Base-by-base conservation (phyloP, 2,329 filamentous ascomycete genomes). In the Botrytis deweyae region DNA sequence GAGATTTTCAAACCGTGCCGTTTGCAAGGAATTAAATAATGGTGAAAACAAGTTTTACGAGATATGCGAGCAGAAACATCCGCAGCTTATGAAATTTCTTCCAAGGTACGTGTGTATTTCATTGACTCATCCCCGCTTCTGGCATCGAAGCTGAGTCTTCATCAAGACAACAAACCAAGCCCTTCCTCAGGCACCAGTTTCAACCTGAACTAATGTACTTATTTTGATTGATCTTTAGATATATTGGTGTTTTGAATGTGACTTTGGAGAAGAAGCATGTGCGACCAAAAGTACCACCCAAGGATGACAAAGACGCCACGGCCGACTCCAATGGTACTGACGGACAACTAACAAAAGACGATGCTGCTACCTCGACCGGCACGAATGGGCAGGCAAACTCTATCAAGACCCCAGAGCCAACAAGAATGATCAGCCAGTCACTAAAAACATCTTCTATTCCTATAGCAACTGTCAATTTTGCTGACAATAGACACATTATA, bases 21-120 rank as follows among this genome's bases (percentile, higher is more conserved):
- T 99, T 18, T 99, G 96, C 87, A 99, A 99, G 84, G 94, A 98
- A 84, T 88, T 99, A 80, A 99, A 97, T 83, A 99, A 97, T 82
- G 89, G 95, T 80, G 96, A 99, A 82, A 99, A 99, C 83, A 94
- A 97, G 83, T 99, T 99, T 81, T 99, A 99, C 83, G 96, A 99
- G 83, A 96, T 92, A 72, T 93, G 98, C 79, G 96, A 99, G 85
- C 90, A 90, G 80, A 90, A 93, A 78, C 95, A 99, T 83, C 93
- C 94, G 76, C 92, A 97, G 81, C 87, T 99, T 79, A 85, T 99
- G 74, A 90, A 92, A 61, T 99, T 98, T 81, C 87, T 99, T 76
- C 96, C 96, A 77, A 94, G 95, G 91, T 92, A 85, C 76, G 85
- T 74, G 73, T 75, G 42, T 55, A 63, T 76, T 74, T 76, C 67